Percentiles rank a stretch among this genome's conserved stretches.
These are phyloP conservation scores for Sanguinoderma infundibulare DNA, from an alignment of 1,284 basidiomycete species.

Conservation along the genomic window DNA sequence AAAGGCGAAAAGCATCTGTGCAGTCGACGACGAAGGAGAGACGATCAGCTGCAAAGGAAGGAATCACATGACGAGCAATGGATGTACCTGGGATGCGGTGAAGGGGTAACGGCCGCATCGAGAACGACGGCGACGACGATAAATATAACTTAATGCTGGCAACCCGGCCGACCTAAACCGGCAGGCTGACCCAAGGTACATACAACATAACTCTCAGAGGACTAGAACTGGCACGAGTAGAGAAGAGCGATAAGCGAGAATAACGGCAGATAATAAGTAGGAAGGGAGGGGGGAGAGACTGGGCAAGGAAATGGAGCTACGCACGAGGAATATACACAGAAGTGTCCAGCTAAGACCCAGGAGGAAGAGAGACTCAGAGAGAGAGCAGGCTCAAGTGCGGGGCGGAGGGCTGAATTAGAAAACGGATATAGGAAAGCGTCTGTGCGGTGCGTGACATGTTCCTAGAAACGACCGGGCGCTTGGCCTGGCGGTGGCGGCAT, in stretches of 20 bases:
- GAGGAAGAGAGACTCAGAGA: background rate
- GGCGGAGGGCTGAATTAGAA: background rate
- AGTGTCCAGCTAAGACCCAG: slow-evolving; percentile 5
- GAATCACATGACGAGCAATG: background rate
- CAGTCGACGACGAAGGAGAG: background rate
- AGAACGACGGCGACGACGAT: background rate
- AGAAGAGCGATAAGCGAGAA: background rate
- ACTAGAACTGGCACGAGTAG: background rate
- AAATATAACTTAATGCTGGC: background rate
- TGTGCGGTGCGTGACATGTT: background rate
- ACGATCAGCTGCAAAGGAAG: background rate
- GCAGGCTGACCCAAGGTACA: slow-evolving; percentile 7
- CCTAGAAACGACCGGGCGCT: slow-evolving; percentile 17
- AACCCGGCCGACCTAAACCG: background rate
- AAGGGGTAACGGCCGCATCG: background rate
- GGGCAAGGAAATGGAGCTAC: background rate
- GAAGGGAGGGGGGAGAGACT: background rate
- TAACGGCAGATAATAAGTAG: background rate
- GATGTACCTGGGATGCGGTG: background rate
- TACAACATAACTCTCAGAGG: slow-evolving; percentile 2
- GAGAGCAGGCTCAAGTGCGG: background rate
- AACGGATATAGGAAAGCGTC: background rate
- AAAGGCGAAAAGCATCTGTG: background rate
- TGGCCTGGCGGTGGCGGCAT: slow-evolving; percentile 21
- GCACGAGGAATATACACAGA: background rate